phyloP scores from a whole-genome alignment of 2,329 filamentous ascomycete species.

The Ambrosiella cleistominuta region DNA sequence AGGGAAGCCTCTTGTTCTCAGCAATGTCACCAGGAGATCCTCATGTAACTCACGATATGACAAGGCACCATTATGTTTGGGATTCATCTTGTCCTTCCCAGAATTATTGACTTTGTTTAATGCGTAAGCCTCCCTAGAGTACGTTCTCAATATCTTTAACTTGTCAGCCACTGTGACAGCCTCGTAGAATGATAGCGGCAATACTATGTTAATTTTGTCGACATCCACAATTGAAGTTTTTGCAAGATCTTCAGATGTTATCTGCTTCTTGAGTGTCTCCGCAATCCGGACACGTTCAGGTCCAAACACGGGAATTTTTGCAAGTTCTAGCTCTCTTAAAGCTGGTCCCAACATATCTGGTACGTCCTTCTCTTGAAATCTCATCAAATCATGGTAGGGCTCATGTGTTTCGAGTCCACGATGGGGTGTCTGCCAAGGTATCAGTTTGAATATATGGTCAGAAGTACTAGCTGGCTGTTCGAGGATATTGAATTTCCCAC shows the following conservation, averaged over 20 bases:
- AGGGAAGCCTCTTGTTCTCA: conserved; percentile 29
- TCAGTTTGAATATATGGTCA: conserved; percentile 40
- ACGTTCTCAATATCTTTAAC: conserved; percentile 28
- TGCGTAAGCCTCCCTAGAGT: conserved; percentile 15
- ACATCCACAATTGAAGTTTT: conserved; percentile 20
- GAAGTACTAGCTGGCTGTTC: conserved; percentile 41
- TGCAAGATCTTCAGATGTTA: conserved; percentile 15
- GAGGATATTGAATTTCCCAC: conserved; percentile 42
- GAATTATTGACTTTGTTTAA: conserved; percentile 3
- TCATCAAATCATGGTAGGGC: conserved; percentile 38
- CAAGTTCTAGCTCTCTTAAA: conserved; percentile 34
- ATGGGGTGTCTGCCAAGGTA: conserved; percentile 43
- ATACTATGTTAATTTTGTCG: conserved; percentile 19
- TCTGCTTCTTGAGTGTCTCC: conserved; percentile 24
- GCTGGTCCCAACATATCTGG: conserved; percentile 36
- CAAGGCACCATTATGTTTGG: conserved; percentile 16
- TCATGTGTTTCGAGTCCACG: conserved; percentile 35
- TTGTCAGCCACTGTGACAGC: conserved; percentile 31
- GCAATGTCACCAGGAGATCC: conserved; percentile 28
- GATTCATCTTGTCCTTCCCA: conserved; percentile 11
- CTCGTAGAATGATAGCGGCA: conserved; percentile 26
- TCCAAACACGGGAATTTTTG: conserved; percentile 40
- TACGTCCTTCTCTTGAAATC: conserved; percentile 37
- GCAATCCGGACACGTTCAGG: conserved; percentile 28
- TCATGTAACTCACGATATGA: conserved; percentile 43